Evolutionary conservation across 2,329 filamentous ascomycete genomes (phyloP), one percentile per base, ranked within the genome.

Genomic region (Penicillium brevicompactum): DNA sequence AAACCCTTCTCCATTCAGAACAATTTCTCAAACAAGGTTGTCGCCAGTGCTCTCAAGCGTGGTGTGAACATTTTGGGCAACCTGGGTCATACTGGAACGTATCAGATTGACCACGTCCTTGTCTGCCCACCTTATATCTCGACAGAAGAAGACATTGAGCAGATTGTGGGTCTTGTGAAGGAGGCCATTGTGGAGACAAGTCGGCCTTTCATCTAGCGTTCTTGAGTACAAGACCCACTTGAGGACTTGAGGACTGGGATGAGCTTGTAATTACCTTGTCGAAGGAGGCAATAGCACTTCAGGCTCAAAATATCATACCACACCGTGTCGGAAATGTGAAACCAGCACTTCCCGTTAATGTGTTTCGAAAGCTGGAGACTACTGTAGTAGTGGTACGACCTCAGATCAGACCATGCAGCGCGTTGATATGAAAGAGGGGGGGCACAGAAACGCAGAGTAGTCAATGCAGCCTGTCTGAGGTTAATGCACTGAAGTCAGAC

Each of bases 51-150:
- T 45, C 43, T 45, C 42, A 40, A 43, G 22, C 38, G 54, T 6
- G 54, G 48, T 1, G 40, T 57, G 22, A 55, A 59, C 32, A 52
- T 59, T 14, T 41, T 57, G 4, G 57, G 51, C 13, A 59, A 52
- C 13, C 42, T 59, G 3, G 54, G 57, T 0, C 51, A 55, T 21
- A 57, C 51, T 30, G 54, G 57, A 13, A 21, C 48, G 18, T 59
- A 59, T 24, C 57, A 59, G 37, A 51, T 59, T 18, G 57, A 59
- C 38, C 57, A 55, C 16, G 42, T 57, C 7, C 18, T 57, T 41
- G 48, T 57, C 6, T 59, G 51, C 40, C 54, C 54, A 16, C 51
- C 51, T 2, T 59, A 57, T n/a, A 59, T 31, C 0, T 45, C 51
- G 22, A 59, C 51, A 1, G 51, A 57, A 9, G 42, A 13, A 4